Evolutionary conservation across 1,139 yeast genomes (phyloP).

Genomic region (Blastobotrys ciferrii): DNA sequence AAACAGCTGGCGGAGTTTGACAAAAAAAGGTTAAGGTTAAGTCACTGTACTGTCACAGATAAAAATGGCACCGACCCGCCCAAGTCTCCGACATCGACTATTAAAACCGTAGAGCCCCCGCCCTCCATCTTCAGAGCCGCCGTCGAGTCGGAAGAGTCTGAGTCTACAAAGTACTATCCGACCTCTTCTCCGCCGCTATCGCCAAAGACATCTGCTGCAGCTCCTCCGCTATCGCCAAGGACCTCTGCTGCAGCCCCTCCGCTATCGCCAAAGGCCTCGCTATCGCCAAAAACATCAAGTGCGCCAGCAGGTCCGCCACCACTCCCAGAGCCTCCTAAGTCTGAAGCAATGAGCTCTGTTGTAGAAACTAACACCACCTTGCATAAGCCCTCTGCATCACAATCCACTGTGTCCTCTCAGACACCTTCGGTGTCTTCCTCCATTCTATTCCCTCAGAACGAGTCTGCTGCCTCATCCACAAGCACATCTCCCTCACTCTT

Average conservation of each 20-base stretch:
- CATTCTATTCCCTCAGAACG: constrained; percentile 11
- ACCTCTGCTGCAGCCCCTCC: too few species aligned
- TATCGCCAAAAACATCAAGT: background rate
- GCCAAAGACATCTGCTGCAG: background rate
- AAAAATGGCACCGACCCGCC: constrained; percentile 5
- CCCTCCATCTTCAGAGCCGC: constrained; percentile 6
- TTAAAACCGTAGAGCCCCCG: constrained; percentile 7
- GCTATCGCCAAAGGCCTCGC: too few species aligned
- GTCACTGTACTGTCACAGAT: constrained; percentile 7
- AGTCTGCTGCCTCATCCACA: constrained; percentile 8
- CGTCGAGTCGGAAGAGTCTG: background rate
- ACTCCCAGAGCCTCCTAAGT: background rate
- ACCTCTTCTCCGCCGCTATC: background rate
- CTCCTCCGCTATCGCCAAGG: background rate
- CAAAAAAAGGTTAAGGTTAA: constrained; percentile 13
- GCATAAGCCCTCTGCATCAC: constrained; percentile 8
- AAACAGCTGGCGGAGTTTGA: constrained; percentile 16
- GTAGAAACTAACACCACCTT: background rate
- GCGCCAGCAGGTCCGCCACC: background rate
- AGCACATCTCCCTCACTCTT: constrained; percentile 8
- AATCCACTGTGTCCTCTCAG: constrained; percentile 8
- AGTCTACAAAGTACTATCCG: constrained; percentile 1
- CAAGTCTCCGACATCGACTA: constrained; percentile 6
- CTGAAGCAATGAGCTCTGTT: constrained; percentile 7
- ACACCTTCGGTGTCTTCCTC: constrained; percentile 14